A percentile compares a stretch with the other conserved stretches of the same genome.
Evolutionary conservation across 2,329 filamentous ascomycete species (phyloP).

Genomic region (Colletotrichum aenigma): DNA sequence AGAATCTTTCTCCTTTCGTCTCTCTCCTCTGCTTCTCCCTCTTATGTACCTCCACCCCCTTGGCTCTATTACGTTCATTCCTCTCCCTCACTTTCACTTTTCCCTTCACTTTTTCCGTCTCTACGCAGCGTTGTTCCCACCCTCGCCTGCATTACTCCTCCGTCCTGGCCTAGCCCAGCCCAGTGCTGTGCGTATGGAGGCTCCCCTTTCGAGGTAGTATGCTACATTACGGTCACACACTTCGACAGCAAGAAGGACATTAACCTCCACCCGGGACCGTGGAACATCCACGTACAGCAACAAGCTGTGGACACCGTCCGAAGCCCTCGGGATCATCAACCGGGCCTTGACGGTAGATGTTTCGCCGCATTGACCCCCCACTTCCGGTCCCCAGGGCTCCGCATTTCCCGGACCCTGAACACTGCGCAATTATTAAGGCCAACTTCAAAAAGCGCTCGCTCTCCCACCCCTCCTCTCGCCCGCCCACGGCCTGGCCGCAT

Average conservation of each 20-base stretch:
- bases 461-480: not conserved
- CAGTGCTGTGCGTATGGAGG: not conserved
- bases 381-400: not conserved
- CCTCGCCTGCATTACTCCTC: not conserved
- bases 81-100: not conserved
- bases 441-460: not conserved
- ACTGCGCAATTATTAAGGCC: not conserved
- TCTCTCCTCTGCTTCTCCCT: not conserved
- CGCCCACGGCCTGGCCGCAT: not conserved
- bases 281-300: not conserved
- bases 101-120: not conserved
- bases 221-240: not conserved
- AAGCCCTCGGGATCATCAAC: not conserved
- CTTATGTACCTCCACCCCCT: not conserved
- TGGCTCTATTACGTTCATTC: not conserved
- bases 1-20: not conserved
- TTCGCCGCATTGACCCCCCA: not conserved
- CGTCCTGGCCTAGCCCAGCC: not conserved
- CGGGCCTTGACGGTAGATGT: not conserved
- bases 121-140: not conserved
- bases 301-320: not conserved
- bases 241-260: not conserved
- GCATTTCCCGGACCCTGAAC: not conserved
- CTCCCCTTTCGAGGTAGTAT: not conserved
- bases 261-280: not conserved